Evolutionary conservation across 208 protist species (phyloP), one percentile per base, ranked within the genome.

Genomic region (Trypanosoma platydactyli): DNA sequence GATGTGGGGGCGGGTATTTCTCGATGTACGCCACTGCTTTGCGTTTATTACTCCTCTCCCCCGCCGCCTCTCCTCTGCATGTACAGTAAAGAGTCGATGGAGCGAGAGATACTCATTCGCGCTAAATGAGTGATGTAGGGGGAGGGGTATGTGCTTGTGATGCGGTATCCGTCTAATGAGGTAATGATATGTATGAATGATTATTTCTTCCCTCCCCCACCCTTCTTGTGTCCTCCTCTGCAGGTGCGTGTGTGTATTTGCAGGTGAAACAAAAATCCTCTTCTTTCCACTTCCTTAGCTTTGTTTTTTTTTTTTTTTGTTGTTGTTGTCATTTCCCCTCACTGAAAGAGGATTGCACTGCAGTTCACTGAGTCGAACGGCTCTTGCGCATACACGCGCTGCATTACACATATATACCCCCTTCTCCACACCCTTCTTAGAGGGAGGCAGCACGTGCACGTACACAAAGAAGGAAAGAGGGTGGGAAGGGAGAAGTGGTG

Each of bases 261-360:
- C 25, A 22, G 52, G 27, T 38, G 18, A n/a, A 20, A 48, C 12
- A 48, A 48, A 48, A 44, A 44, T 33, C 15, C 25, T 54, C 5
- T 24, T 50, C 7, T 50, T 50, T 13, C 45, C 16, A 22, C 24
- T 50, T n/a, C 45, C 16, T n/a, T n/a, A 27, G 22, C n/a, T 18
- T 54, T 18, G 15, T 65, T 46, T 67, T 65, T 58, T 57, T 33
- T 67, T 73, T 44, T 67, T 66, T 59, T 25, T 50, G 29, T 73
- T 27, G 1, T 48, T 22, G 13, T 48, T 48, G 4, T 16, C 3
- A n/a, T n/a, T 48, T 22, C 16, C 44, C 44, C 16, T 4, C 44
- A 48, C 3, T 16, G 44, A 22, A 12, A 48, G 45, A 3, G 45
- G 45, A 24, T 3, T 33, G 22, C 42, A 42, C 3, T 42, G 7